phyloP scores from a whole-genome alignment of 2,329 filamentous ascomycete species.

The Cercospora beticola region DNA sequence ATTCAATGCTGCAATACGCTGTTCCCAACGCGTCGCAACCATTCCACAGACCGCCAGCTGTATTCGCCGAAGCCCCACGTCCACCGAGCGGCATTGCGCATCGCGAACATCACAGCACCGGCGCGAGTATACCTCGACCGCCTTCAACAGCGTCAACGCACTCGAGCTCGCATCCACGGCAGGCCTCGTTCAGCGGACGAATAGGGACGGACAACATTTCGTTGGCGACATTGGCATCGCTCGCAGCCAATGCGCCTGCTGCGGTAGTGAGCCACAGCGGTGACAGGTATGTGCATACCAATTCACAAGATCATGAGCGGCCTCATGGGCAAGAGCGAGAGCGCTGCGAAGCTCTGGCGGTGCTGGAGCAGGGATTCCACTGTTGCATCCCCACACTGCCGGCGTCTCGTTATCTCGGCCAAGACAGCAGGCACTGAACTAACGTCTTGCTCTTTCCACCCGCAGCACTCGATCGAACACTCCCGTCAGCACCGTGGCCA shows the following conservation, averaged over 20 bases:
- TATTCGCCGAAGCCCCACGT: constrained; percentile 25
- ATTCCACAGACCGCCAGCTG: constrained; percentile 23
- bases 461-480: constrained; percentile 33
- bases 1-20: constrained; percentile 52
- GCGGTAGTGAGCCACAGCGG: constrained; percentile 15
- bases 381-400: neutral
- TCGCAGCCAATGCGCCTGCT: constrained; percentile 30
- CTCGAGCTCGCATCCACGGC: constrained; percentile 36
- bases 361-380: neutral
- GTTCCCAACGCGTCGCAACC: constrained; percentile 26
- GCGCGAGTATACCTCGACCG: constrained; percentile 53
- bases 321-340: neutral
- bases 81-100: constrained; percentile 11
- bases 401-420: neutral
- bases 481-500: constrained; percentile 37
- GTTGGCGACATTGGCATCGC: constrained; percentile 29
- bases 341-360: neutral
- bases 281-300: constrained; percentile 14
- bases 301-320: neutral
- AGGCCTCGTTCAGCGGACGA: constrained; percentile 16
- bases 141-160: constrained; percentile 54
- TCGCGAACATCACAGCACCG: constrained; percentile 33
- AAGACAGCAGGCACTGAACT: neutral
- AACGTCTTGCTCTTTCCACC: constrained; percentile 6
- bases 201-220: constrained; percentile 35